Base-by-base conservation (phyloP, 208 protist species). In the Acanthamoeba royreba region DNA sequence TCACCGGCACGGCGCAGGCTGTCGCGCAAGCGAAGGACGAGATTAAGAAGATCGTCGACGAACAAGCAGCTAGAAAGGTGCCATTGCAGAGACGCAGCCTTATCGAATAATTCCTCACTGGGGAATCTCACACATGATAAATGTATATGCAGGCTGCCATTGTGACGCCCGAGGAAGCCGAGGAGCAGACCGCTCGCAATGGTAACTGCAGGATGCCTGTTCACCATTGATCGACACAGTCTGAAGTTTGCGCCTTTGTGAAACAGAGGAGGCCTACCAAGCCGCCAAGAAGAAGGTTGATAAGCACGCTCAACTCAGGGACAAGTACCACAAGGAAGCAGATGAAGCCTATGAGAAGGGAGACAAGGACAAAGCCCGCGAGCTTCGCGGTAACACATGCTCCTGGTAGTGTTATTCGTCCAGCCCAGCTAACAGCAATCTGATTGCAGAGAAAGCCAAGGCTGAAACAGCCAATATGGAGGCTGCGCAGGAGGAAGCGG, bases 321-420 rank as follows among this genome's bases (percentile, higher is more conserved):
- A 89, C 22, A 61, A 89, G 81, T 89, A 89, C 81, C 66, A 49
- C 81, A 89, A 89, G 49, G 81, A 89, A 33, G 53, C 49, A n/a
- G 53, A 89, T 33, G 81, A 89, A 52, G 81, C 81, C 31, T 89
- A 89, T 33, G 81, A 28, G 22, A 42, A 31, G 0, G 81, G 81
- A 17, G 81, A 89, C 38, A 89, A 89, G 81, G 81, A 58, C 53
- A 69, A 69, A 52, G 81, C 81, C 9, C 46, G 53, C 31, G 81
- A 89, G 53, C 81, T 89, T 4, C 53, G 49, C 4, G 77, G 47
- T 49, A 55, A 25, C 28, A 0, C 28, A 74, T 35, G 33, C 19
- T 55, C 49, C 9, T 55, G 49, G 13, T 19, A 9, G 19, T 55
- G 49, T 55, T 55, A 19, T 55, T 9, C 9, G 17, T 42, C 31